Evolutionary conservation across 345 rosid genomes (phyloP), one percentile per base, ranked within the genome.

Genomic region (Mercurialis annua): DNA sequence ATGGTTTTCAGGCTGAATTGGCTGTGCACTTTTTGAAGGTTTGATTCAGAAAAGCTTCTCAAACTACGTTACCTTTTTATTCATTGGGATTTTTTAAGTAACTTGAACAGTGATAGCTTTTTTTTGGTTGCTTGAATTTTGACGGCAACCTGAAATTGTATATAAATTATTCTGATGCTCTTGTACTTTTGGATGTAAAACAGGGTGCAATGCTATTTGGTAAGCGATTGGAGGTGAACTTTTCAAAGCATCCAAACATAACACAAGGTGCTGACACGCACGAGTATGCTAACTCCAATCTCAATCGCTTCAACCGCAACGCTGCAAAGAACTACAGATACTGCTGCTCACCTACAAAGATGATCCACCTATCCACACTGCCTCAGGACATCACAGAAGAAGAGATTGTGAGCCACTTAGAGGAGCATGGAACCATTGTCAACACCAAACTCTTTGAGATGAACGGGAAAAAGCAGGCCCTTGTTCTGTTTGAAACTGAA

Each of bases 11-110:
- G 76, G 89, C 99, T 57, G 99, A 94, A 70, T 80, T 94, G 72
- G 99, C 98, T 3, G 98, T 91, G 70, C 98, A 94, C 71, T 94
- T 91, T 80, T 81, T 94, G 66, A 94, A 89, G 96, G 99, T 91
- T 71, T 64, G 73, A 24, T 72, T 71, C 49, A 27, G 21, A 27
- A 43, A 58, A 48, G 3, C 42, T 48, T 27, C 20, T 27, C 20
- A 7, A 17, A 27, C 44, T 58, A 18, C 34, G 27, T 51, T 40
- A 23, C 34, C 2, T 54, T 29, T 11, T 29, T 11, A 51, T 26
- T 40, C 15, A 38, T 58, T 23, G 20, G 33, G 53, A 34, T 26
- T 62, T 29, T 1, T 0, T 14, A 40, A 14, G 18, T 24, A 38
- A 2, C 30, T 12, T 11, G 29, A 42, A 11, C 34, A 27, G 50